Evolutionary conservation across 192 early-diverging fungal species (phyloP).

Genomic region (Coemansia sp.): DNA sequence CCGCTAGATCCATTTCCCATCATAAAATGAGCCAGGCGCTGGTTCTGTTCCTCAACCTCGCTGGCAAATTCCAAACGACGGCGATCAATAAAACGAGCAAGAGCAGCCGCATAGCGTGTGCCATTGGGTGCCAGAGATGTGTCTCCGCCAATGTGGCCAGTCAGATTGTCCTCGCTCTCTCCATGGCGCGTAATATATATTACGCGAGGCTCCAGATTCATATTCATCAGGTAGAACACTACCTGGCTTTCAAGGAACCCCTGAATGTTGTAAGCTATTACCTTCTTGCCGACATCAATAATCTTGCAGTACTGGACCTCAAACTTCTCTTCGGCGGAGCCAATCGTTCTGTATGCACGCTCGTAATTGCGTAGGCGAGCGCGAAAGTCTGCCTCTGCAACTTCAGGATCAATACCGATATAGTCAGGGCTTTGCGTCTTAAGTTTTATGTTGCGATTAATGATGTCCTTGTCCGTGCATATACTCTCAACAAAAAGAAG

Average conservation of each 20-base stretch:
- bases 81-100: constrained; percentile 72
- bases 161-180: constrained; percentile 83
- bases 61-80: constrained; percentile 56
- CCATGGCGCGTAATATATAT: constrained; percentile 95
- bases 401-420: constrained; percentile 74
- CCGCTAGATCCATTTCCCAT: constrained; percentile 26
- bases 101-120: constrained; percentile 68
- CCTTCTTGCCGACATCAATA: constrained; percentile 94
- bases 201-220: constrained; percentile 79
- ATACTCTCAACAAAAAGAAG: constrained; percentile 81
- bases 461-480: constrained; percentile 67
- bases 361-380: constrained; percentile 90
- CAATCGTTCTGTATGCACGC: constrained; percentile 83
- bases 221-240: constrained; percentile 98
- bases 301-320: constrained; percentile 92
- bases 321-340: constrained; percentile 76
- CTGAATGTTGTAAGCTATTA: constrained; percentile 91
- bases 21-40: constrained; percentile 35
- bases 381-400: constrained; percentile 83
- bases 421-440: constrained; percentile 97
- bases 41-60: constrained; percentile 51
- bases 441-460: constrained; percentile 83
- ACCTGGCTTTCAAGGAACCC: constrained; percentile 92
- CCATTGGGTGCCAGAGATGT: constrained; percentile 75
- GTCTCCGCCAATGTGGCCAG: constrained; percentile 86